Evolutionary conservation across 202 grass and related monocot genomes (phyloP).

Genomic region (Schoenoplectus triqueter): DNA sequence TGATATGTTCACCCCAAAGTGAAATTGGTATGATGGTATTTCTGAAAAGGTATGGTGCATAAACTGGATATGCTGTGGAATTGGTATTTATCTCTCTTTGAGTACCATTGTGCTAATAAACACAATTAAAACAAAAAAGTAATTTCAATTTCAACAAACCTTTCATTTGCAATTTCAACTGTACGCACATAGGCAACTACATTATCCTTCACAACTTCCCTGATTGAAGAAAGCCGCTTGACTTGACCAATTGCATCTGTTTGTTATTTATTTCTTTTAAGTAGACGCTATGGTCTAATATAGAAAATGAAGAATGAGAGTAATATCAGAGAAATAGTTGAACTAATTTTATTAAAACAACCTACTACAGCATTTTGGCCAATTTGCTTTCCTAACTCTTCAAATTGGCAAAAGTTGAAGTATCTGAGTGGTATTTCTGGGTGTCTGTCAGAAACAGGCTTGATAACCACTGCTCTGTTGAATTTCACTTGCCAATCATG

Average conservation of each 20-base stretch:
- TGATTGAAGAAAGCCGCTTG: conserved; percentile 16
- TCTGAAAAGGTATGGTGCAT: not conserved
- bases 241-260: conserved; percentile 35
- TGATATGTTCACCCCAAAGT: conserved; percentile 22
- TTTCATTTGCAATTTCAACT: conserved; percentile 25
- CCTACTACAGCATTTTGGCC: conserved; percentile 12
- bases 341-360: not conserved
- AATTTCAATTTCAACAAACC: not conserved
- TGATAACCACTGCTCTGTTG: conserved; percentile 31
- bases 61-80: not conserved
- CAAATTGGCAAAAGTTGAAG: conserved; percentile 20
- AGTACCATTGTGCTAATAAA: not conserved
- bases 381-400: conserved; percentile 27
- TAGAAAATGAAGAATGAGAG: not conserved
- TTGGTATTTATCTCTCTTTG: not conserved
- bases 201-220: conserved; percentile 20
- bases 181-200: conserved; percentile 11
- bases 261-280: conserved; percentile 2
- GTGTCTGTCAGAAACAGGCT: not conserved
- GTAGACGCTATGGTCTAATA: not conserved
- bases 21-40: conserved; percentile 17
- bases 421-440: conserved; percentile 24
- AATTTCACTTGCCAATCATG: conserved; percentile 28
- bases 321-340: not conserved
- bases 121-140: not conserved